Conservation (phyloP, 441 rosid species). For the Corymbia calophylla region DNA sequence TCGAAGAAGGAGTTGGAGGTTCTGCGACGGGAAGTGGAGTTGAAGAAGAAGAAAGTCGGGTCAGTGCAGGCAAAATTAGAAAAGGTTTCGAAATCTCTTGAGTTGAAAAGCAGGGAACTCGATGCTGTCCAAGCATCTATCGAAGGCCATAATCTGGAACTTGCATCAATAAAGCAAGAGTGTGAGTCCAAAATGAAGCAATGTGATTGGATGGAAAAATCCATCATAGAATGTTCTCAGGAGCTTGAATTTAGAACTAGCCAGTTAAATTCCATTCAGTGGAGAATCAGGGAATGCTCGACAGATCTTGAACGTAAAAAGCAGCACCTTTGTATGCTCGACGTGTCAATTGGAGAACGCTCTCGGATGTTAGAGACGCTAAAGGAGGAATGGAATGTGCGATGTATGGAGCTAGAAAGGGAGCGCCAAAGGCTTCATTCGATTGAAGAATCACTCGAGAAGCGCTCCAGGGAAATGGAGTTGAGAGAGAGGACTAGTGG, state of each 20-base stretch:
- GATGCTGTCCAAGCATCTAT: slow-evolving; percentile 6
- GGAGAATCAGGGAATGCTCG: neutral
- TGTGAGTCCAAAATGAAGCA: slow-evolving; percentile 12
- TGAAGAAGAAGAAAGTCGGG: slow-evolving; percentile 3
- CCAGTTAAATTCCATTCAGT: slow-evolving; percentile 12
- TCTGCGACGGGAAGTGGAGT: slow-evolving; percentile 3
- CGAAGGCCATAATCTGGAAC: slow-evolving; percentile 7
- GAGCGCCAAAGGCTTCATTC: slow-evolving; percentile 9
- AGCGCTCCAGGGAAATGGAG: slow-evolving; percentile 5
- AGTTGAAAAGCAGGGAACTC: slow-evolving; percentile 19
- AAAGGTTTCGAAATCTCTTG: neutral
- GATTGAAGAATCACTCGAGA: neutral
- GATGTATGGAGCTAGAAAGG: slow-evolving; percentile 8
- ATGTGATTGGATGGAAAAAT: slow-evolving; percentile 10
- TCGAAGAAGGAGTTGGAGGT: slow-evolving; percentile 7
- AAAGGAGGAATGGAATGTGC: slow-evolving; percentile 22
- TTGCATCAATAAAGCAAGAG: slow-evolving; percentile 19
- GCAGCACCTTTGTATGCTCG: slow-evolving; percentile 1
- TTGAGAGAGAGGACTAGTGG: neutral
- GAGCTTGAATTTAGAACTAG: slow-evolving; percentile 11
- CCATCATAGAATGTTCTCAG: slow-evolving; percentile 11
- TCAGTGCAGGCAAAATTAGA: neutral
- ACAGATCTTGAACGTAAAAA: slow-evolving; percentile 18
- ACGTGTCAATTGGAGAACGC: slow-evolving; percentile 17
- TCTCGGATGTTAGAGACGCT: slow-evolving; percentile 6